A percentile compares a stretch with the other conserved stretches of the same genome.
phyloP scores from a whole-genome alignment of 2,329 filamentous ascomycete species.

The Coniochaeta sp. region DNA sequence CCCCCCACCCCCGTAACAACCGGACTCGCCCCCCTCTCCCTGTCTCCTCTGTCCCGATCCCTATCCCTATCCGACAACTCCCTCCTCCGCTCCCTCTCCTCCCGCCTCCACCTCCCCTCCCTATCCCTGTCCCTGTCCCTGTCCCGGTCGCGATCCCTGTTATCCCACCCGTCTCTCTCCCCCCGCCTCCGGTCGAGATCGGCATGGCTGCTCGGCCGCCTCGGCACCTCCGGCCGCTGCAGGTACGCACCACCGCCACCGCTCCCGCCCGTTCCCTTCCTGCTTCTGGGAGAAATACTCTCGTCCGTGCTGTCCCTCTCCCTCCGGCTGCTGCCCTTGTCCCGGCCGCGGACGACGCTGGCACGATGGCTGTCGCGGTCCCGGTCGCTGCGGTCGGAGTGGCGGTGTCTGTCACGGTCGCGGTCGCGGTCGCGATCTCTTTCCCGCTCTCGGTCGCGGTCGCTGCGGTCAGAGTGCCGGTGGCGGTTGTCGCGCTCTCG shows the following conservation, averaged over 20 bases:
- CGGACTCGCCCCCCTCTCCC: slow-evolving; percentile 20
- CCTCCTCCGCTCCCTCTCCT: slow-evolving; percentile 22
- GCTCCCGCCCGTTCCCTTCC: slow-evolving; percentile 21
- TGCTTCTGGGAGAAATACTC: slow-evolving; percentile 10
- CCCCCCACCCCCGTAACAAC: slow-evolving; percentile 27
- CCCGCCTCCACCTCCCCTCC: slow-evolving; percentile 17
- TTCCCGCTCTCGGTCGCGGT: slow-evolving; percentile 27
- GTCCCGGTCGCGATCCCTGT: slow-evolving; percentile 6
- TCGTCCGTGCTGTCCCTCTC: slow-evolving; percentile 16
- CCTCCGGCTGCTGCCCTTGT: slow-evolving; percentile 17
- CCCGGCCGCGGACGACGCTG: too few species aligned
- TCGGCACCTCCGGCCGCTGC: slow-evolving; percentile 31
- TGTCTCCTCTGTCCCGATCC: not conserved
- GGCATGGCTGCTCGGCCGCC: slow-evolving; percentile 43
- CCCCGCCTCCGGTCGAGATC: slow-evolving; percentile 40
- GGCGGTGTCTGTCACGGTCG: slow-evolving; percentile 30
- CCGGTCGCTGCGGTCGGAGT: slow-evolving; percentile 29
- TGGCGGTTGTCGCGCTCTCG: too few species aligned
- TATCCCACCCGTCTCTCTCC: too few species aligned
- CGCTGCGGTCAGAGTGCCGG: too few species aligned
- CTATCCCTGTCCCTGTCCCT: slow-evolving; percentile 22
- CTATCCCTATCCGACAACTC: too few species aligned
- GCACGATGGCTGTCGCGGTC: slow-evolving; percentile 27
- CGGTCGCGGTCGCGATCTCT: slow-evolving; percentile 23
- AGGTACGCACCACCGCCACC: slow-evolving; percentile 28